A percentile compares a stretch with the other conserved stretches of the same genome.
phyloP scores from a whole-genome alignment of 2,329 filamentous ascomycete genomes.

The Basipetospora chlamydospora region DNA sequence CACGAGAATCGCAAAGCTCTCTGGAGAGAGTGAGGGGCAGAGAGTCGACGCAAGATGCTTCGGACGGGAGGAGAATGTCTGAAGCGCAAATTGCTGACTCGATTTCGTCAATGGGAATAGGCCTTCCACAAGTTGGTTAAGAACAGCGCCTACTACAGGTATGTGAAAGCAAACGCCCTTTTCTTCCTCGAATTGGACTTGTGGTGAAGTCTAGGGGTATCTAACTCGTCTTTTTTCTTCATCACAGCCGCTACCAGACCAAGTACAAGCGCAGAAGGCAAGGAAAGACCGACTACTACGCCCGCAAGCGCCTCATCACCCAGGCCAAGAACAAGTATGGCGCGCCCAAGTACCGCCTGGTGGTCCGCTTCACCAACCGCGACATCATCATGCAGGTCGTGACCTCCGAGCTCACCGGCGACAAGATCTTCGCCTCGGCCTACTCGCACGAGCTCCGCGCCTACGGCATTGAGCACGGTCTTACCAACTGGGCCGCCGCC shows the following conservation, averaged over 20 bases:
- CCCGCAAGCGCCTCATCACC: conserved; percentile 97
- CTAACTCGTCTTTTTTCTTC: conserved; percentile 15
- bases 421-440: conserved; percentile 88
- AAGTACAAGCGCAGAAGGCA: conserved; percentile 96
- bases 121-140: conserved; percentile 89
- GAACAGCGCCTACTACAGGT: conserved; percentile 99
- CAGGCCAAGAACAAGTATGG: conserved; percentile 99
- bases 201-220: conserved; percentile 2
- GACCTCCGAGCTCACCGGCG: conserved; percentile 86
- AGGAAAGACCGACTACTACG: conserved; percentile 99
- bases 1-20: too few relatives aligned
- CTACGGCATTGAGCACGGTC: conserved; percentile 95
- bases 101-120: conserved; percentile 46
- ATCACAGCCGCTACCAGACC: conserved; percentile 83
- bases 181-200: too few relatives aligned
- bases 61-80: conserved; percentile 49
- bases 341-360: conserved; percentile 98
- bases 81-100: conserved; percentile 99
- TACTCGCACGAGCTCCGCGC: conserved; percentile 96
- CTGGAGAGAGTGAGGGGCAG: too few relatives aligned
- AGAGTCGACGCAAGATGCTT: conserved; percentile 98
- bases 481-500: conserved; percentile 98
- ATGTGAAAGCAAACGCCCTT: conserved; percentile 33
- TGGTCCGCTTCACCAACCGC: conserved; percentile 98
- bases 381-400: conserved; percentile 98